Percentiles rank a stretch among this genome's conserved stretches.
Conservation (phyloP, 345 rosid species). For the Acer yangbiense region DNA sequence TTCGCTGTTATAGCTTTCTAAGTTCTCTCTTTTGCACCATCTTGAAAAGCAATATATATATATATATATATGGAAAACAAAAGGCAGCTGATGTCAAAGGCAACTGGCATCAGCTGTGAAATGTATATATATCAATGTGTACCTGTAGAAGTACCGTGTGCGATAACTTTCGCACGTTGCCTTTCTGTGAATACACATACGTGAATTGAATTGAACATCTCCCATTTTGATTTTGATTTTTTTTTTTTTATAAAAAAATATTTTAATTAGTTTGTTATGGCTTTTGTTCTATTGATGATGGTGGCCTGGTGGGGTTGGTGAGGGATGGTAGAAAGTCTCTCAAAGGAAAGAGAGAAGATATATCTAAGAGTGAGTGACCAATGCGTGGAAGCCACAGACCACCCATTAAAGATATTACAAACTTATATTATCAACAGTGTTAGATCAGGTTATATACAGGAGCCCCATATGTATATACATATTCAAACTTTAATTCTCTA, state of each 20-base stretch:
- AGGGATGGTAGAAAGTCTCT: slow-evolving; percentile 13
- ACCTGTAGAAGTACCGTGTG: background rate
- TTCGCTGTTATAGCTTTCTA: slow-evolving; percentile 27
- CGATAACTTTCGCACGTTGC: slow-evolving; percentile 24
- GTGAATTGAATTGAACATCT: slow-evolving; percentile 13
- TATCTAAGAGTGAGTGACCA: background rate
- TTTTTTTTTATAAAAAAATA: no score
- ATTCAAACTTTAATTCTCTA: background rate
- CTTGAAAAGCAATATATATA: background rate
- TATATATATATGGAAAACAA: no score
- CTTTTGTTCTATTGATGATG: background rate
- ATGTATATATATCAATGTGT: background rate
- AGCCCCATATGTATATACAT: no score
- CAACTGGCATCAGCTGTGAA: slow-evolving; percentile 12
- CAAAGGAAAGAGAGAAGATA: background rate
- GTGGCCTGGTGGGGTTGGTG: slow-evolving; percentile 1
- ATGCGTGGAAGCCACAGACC: slow-evolving; percentile 13
- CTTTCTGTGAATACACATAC: slow-evolving; percentile 28
- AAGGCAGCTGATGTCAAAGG: background rate
- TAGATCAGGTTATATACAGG: no score
- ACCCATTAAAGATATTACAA: background rate
- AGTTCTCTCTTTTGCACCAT: background rate
- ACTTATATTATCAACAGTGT: background rate
- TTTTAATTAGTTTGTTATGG: background rate
- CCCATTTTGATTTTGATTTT: background rate